A percentile compares a stretch with the other conserved stretches of the same genome.
Evolutionary conservation across 2,329 filamentous ascomycete genomes (phyloP).

Genomic region (Polytolypa hystricis): DNA sequence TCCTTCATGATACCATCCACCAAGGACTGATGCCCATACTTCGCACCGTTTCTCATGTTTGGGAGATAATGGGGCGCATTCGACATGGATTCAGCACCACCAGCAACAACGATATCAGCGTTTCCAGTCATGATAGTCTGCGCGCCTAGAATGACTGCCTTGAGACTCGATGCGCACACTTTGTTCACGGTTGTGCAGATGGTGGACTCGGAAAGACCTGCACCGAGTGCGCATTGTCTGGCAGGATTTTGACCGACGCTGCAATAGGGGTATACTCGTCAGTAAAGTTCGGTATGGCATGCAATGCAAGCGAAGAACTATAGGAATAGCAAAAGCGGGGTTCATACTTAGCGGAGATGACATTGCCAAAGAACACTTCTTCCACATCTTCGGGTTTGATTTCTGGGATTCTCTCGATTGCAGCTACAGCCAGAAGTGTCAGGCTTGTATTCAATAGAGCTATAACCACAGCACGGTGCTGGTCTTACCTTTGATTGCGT

Average conservation of each 20-base stretch:
- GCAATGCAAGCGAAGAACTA: background rate
- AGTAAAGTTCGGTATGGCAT: background rate
- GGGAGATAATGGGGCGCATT: slow-evolving; percentile 94
- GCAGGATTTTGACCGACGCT: slow-evolving; percentile 95
- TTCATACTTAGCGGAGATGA: slow-evolving; percentile 79
- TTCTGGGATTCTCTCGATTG: slow-evolving; percentile 72
- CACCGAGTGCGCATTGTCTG: slow-evolving; percentile 82
- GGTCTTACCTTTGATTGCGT: slow-evolving; percentile 76
- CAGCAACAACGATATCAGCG: slow-evolving; percentile 83
- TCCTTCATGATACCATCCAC: slow-evolving; percentile 91
- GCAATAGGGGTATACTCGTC: slow-evolving; percentile 8
- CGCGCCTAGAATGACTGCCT: slow-evolving; percentile 86
- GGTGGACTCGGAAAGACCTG: slow-evolving; percentile 68
- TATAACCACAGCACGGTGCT: slow-evolving; percentile 1
- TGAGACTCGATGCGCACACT: slow-evolving; percentile 91
- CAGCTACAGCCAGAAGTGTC: slow-evolving; percentile 36
- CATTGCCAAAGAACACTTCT: slow-evolving; percentile 97
- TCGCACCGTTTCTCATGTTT: slow-evolving; percentile 72
- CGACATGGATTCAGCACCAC: slow-evolving; percentile 96
- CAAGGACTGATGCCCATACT: slow-evolving; percentile 84
- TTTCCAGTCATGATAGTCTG: slow-evolving; percentile 97
- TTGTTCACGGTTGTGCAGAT: slow-evolving; percentile 96
- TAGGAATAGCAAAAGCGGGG: slow-evolving; percentile 3
- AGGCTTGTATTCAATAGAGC: background rate
- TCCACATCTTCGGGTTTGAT: slow-evolving; percentile 85